Percentiles rank a stretch among this genome's conserved stretches.
These are phyloP conservation scores for Sabuloglossum arenarium DNA, from an alignment of 495 filamentous ascomycete genomes.

Conservation along the genomic window DNA sequence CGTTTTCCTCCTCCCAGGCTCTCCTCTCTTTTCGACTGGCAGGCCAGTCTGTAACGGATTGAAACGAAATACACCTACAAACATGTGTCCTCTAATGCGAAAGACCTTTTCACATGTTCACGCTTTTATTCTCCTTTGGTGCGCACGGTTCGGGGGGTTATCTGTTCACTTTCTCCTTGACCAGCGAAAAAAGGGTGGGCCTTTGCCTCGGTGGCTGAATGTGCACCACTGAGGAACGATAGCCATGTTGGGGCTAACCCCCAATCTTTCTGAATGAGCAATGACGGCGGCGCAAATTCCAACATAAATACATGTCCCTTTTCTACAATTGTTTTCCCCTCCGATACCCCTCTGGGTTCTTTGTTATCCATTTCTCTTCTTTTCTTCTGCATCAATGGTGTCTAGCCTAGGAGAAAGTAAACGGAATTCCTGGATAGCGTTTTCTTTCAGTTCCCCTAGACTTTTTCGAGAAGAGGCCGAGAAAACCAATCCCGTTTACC, in stretches of 20 bases:
- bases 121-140: neutral
- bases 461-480: neutral
- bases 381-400: neutral
- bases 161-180: neutral
- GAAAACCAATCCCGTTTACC: too few species aligned
- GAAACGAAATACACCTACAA: neutral
- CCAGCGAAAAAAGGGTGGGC: neutral
- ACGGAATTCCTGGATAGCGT: neutral
- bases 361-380: neutral
- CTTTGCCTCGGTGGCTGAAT: neutral
- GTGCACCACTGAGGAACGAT: neutral
- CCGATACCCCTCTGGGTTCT: neutral
- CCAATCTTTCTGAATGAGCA: neutral
- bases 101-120: neutral
- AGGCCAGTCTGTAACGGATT: neutral
- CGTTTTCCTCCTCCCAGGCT: neutral
- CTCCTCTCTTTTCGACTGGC: neutral
- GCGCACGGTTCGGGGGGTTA: neutral
- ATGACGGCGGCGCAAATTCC: neutral
- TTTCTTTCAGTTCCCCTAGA: neutral
- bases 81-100: neutral
- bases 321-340: neutral
- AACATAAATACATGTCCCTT: neutral
- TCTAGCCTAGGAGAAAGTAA: neutral
- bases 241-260: neutral